Evolutionary conservation across 768 basidiomycete genomes (phyloP).

Genomic region (Trichaptum fuscoviolaceum): DNA sequence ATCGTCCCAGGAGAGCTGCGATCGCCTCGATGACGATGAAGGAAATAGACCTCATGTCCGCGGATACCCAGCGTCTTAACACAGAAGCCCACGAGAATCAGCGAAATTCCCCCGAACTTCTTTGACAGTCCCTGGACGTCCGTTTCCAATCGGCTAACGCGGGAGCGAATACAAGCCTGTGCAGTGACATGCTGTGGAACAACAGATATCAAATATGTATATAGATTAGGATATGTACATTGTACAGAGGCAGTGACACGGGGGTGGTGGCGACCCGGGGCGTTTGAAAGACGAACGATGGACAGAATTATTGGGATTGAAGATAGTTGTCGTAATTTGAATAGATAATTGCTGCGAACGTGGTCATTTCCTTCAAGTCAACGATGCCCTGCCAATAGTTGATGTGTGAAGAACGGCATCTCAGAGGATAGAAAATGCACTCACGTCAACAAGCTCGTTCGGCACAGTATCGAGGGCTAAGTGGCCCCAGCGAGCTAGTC

Average conservation of each 20-base stretch:
- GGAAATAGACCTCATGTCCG: not conserved
- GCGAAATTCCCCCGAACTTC: not conserved
- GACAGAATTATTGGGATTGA: conserved; percentile 6
- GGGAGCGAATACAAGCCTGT: not conserved
- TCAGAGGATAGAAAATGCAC: conserved; percentile 24
- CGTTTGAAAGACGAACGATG: not conserved
- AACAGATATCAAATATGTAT: not conserved
- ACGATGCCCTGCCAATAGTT: conserved; percentile 45
- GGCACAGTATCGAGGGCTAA: conserved; percentile 61
- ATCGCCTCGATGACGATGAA: too few relatives aligned
- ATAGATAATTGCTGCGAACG: conserved; percentile 70
- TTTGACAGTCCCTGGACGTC: not conserved
- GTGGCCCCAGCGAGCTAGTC: conserved; percentile 73
- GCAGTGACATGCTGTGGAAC: too few relatives aligned
- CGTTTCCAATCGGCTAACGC: not conserved
- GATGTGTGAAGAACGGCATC: conserved; percentile 5
- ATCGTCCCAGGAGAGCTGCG: too few relatives aligned
- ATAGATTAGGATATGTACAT: not conserved
- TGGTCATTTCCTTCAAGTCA: conserved; percentile 57
- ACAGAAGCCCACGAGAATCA: not conserved
- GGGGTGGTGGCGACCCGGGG: too few relatives aligned
- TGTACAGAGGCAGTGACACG: not conserved
- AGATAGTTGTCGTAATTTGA: conserved; percentile 59
- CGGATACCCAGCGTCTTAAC: not conserved
- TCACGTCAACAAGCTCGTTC: conserved; percentile 80